Evolutionary conservation across 805 yeast genomes (phyloP), one percentile per base, ranked within the genome.

Genomic region (Metschnikowia drakensbergensis): DNA sequence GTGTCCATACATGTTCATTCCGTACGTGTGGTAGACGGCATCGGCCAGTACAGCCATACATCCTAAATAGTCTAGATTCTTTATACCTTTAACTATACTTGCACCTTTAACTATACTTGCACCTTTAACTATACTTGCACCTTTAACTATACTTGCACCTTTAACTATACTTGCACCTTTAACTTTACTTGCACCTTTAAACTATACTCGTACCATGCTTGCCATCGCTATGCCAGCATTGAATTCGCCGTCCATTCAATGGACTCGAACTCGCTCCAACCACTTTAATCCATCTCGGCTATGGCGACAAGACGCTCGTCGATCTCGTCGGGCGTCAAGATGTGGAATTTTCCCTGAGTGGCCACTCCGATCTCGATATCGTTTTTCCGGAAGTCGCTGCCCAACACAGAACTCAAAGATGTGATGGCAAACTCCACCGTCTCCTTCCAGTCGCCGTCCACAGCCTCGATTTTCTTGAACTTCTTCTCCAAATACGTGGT

Each of bases 341-440:
- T 75, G 54, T 84, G 79, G 74, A 92, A 92, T 43, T 84, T 85
- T 36, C 75, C 82, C 32, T 69, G 80, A 3, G 86, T 75, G 27
- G 96, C 96, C 41, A 91, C 86, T 46, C 97, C 99, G 52, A 94
- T 79, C 73, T 94, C 99, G 48, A 94, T 74, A 63, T 94, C 99
- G 62, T 86, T 86, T 69, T 90, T 91, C 58, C 96, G 82, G 67
- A 94, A 92, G 60, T 94, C 99, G 3, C 96, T 89, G 42, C 95
- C 90, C 57, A 94, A 74, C 1, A 92, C 86, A 49, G 88, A 85
- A 58, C 95, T 85, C 67, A 94, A 77, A 6, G 95, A 86, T 35
- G 86, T 80, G 55, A 94, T 90, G 28, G 91, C 96, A 65, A 84
- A 81, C 67, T 94, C 99, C 10, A 89, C 96, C 13, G 91, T 89